These are phyloP conservation scores for Pseudogymnoascus sp. DNA, from an alignment of 2,329 filamentous ascomycete genomes.

Conservation along the genomic window DNA sequence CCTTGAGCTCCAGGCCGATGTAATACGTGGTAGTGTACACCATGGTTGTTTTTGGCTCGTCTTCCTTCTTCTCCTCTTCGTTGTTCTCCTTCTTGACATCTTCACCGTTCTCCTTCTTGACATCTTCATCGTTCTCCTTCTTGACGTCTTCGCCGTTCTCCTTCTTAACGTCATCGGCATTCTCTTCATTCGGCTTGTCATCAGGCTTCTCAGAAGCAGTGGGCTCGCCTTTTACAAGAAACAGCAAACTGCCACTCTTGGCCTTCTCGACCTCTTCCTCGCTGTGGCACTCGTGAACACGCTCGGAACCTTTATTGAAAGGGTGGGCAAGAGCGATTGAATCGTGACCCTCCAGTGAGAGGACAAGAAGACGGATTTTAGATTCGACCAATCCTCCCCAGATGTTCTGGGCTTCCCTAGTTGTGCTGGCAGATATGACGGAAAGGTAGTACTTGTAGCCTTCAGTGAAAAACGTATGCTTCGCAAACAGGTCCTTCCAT, in stretches of 20 bases:
- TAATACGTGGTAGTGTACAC: conserved; percentile 92
- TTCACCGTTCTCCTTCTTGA: conserved; percentile 33
- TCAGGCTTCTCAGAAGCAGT: conserved; percentile 23
- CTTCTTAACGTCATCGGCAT: conserved; percentile 38
- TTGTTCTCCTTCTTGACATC: conserved; percentile 32
- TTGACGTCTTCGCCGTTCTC: conserved; percentile 34
- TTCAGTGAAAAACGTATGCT: conserved; percentile 86
- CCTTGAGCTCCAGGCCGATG: conserved; percentile 74
- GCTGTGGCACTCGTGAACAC: conserved; percentile 62
- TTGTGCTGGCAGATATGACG: conserved; percentile 73
- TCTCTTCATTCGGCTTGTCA: conserved; percentile 23
- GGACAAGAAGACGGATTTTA: conserved; percentile 79
- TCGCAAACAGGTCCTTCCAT: conserved; percentile 84
- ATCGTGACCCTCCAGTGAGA: conserved; percentile 70
- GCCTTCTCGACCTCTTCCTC: conserved; percentile 56
- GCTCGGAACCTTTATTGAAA: conserved; percentile 88
- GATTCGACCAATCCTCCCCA: conserved; percentile 94
- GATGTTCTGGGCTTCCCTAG: conserved; percentile 73
- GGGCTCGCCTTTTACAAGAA: conserved; percentile 39
- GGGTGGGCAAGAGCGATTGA: conserved; percentile 80
- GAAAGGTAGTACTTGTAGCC: conserved; percentile 95
- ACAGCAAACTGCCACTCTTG: conserved; percentile 53
- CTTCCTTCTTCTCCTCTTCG: conserved; percentile 32
- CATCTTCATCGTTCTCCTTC: conserved; percentile 24
- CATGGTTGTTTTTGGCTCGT: conserved; percentile 23